Conservation (phyloP, 2,329 filamentous ascomycete species). For the Colletotrichum somersetense region DNA sequence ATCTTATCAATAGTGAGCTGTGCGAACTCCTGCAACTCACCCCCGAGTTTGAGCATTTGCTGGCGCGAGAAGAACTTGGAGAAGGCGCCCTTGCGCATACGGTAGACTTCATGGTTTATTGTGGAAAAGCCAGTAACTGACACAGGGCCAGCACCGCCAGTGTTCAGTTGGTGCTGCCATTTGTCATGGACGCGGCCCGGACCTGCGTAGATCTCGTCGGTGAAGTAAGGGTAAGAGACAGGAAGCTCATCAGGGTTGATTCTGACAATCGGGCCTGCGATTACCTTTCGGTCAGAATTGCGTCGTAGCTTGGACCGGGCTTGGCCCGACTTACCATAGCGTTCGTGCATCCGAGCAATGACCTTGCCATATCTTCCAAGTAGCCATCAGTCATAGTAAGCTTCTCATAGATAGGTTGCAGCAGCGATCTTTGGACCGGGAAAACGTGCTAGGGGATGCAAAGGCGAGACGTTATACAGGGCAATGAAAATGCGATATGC, state of each 20-base stretch:
- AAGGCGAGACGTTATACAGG: constrained; percentile 36
- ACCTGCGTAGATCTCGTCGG: constrained; percentile 54
- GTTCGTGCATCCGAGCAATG: constrained; percentile 37
- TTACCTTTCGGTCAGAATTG: constrained; percentile 12
- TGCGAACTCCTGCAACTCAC: constrained; percentile 36
- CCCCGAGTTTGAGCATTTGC: constrained; percentile 38
- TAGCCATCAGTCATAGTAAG: constrained; percentile 36
- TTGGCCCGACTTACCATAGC: constrained; percentile 22
- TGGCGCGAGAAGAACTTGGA: constrained; percentile 52
- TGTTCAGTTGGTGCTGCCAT: constrained; percentile 47
- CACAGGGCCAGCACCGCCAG: constrained; percentile 43
- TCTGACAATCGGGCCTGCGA: constrained; percentile 53
- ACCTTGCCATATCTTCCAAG: constrained; percentile 37
- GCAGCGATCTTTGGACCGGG: constrained; percentile 37
- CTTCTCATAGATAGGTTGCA: constrained; percentile 33
- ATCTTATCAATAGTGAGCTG: constrained; percentile 37
- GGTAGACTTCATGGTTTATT: constrained; percentile 51
- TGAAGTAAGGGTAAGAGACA: constrained; percentile 51
- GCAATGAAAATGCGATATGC: constrained; percentile 25
- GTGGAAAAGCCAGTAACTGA: constrained; percentile 44
- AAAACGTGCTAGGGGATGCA: constrained; percentile 35
- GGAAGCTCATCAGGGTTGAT: constrained; percentile 56
- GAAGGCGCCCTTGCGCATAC: constrained; percentile 48
- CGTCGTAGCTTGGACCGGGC: constrained; percentile 1
- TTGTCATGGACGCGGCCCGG: constrained; percentile 38